phyloP scores from a whole-genome alignment of 805 yeast species.

The Metschnikowia peoriensis region DNA sequence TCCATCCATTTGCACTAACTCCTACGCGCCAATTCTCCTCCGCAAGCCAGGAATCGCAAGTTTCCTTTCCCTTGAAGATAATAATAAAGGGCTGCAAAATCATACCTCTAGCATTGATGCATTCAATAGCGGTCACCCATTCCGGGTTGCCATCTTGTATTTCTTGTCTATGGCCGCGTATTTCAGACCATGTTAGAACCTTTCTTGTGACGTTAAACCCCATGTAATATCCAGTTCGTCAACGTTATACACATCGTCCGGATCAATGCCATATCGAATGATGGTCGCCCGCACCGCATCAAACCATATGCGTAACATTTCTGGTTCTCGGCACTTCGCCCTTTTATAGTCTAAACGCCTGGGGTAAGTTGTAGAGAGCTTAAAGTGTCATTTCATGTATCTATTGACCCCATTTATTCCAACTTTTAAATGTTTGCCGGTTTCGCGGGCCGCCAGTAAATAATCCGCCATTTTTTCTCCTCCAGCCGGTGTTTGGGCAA shows the following conservation, averaged over 20 bases:
- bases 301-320: not conserved
- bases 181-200: not conserved
- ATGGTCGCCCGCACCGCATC: not conserved
- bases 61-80: not conserved
- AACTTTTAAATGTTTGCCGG: not conserved
- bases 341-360: not conserved
- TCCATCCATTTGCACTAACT: not conserved
- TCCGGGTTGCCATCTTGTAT: not conserved
- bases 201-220: not conserved
- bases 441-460: not conserved
- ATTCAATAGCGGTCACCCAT: constrained; percentile 4
- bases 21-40: not conserved
- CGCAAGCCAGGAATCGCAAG: not conserved
- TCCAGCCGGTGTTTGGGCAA: not conserved
- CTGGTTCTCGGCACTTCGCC: not conserved
- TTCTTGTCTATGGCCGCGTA: not conserved
- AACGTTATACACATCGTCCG: not conserved
- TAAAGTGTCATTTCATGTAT: not conserved
- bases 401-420: not conserved
- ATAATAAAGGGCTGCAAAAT: not conserved
- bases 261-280: not conserved
- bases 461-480: not conserved
- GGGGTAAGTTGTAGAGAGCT: not conserved
- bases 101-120: not conserved
- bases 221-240: constrained; percentile 4